Conservation (phyloP, 495 filamentous ascomycete species). For the Neurospora discreta region DNA sequence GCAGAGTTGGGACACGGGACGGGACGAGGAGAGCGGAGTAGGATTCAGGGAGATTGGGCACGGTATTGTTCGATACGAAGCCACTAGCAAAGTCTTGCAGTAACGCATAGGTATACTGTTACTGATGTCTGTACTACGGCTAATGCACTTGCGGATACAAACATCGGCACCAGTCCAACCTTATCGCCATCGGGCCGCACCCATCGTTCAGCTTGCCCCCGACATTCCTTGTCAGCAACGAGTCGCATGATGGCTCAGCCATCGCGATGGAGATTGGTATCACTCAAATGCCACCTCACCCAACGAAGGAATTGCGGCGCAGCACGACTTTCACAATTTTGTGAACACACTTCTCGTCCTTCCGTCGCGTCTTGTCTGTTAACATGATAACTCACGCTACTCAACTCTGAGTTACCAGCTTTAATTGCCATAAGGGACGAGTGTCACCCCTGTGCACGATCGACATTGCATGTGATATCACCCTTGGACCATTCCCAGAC, state of each 20-base stretch:
- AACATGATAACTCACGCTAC: too few relatives aligned
- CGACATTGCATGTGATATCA: background rate
- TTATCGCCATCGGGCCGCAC: background rate
- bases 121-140: accelerated
- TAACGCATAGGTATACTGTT: background rate
- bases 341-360: background rate
- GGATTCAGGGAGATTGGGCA: background rate
- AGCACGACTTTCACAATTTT: background rate
- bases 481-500: background rate
- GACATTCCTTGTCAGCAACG: background rate
- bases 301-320: background rate
- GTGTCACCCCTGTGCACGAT: background rate
- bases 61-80: background rate
- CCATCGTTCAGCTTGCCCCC: background rate
- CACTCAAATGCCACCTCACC: background rate
- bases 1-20: background rate
- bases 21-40: background rate
- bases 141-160: background rate
- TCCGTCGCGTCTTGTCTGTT: too few relatives aligned
- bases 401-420: background rate
- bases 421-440: background rate
- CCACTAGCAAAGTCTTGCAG: background rate
- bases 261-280: background rate
- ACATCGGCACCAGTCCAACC: background rate
- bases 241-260: background rate